Percentiles rank a stretch among this genome's conserved stretches.
Conservation (phyloP, 129 eudicot genomes). For the Tagetes patula region DNA sequence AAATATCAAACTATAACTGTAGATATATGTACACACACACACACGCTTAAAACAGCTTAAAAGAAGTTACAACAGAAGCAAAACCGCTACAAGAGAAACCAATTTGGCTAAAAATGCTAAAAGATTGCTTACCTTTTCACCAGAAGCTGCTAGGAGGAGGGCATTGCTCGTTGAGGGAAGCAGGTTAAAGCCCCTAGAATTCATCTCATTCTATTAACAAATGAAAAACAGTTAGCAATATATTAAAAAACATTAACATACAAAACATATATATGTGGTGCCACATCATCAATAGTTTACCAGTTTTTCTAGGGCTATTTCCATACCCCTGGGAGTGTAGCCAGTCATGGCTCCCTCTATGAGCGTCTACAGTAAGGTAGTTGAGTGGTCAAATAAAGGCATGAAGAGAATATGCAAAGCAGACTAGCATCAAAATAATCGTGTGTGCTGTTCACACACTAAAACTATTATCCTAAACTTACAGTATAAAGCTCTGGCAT, state of each 20-base stretch:
- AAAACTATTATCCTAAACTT: conserved; percentile 35
- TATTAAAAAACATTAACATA: neutral
- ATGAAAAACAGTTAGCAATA: conserved; percentile 3
- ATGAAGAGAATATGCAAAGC: neutral
- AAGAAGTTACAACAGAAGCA: conserved; percentile 4
- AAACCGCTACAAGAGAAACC: neutral
- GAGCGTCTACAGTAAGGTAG: conserved; percentile 52
- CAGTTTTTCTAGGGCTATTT: conserved; percentile 74
- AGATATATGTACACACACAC: neutral
- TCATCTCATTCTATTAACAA: conserved; percentile 53
- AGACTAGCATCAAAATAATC: neutral
- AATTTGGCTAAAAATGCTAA: neutral
- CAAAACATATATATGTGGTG: neutral
- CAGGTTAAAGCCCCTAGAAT: conserved; percentile 42
- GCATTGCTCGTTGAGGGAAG: conserved; percentile 47
- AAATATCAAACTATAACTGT: neutral
- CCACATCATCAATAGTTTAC: conserved; percentile 35
- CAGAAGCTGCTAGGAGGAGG: conserved; percentile 77
- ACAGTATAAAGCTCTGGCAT: conserved; percentile 58
- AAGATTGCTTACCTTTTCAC: conserved; percentile 66
- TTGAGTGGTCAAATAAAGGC: neutral
- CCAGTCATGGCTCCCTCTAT: conserved; percentile 91
- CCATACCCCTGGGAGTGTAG: conserved; percentile 82
- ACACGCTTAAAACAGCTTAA: neutral
- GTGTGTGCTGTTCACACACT: neutral